A percentile compares a stretch with the other conserved stretches of the same genome.
Conservation (phyloP, 768 basidiomycete species). For the Suillus clintonianus region DNA sequence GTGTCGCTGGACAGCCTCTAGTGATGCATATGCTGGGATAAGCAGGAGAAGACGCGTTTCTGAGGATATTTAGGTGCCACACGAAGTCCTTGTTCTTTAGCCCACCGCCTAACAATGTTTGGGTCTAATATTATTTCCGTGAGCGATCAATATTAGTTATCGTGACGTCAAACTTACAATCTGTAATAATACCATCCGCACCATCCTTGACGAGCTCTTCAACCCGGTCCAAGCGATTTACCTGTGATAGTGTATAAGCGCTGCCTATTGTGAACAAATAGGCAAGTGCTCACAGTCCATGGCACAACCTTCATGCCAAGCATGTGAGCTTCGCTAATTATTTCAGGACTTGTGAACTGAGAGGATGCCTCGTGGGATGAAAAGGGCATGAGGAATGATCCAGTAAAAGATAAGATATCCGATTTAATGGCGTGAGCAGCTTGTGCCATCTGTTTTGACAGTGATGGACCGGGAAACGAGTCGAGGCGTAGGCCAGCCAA, state of each 20-base stretch:
- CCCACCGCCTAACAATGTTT: conserved; percentile 53
- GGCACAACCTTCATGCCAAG: conserved; percentile 67
- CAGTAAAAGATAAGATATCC: conserved; percentile 65
- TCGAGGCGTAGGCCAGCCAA: conserved; percentile 65
- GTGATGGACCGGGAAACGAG: conserved; percentile 59
- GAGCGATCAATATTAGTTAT: background rate
- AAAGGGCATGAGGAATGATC: conserved; percentile 39
- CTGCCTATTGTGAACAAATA: background rate
- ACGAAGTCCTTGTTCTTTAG: conserved; percentile 50
- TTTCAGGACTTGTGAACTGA: conserved; percentile 64
- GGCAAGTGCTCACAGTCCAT: conserved; percentile 60
- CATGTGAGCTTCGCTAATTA: conserved; percentile 67
- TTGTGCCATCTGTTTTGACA: conserved; percentile 61
- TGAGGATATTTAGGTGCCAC: conserved; percentile 63
- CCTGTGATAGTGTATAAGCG: conserved; percentile 34
- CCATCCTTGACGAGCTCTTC: conserved; percentile 62
- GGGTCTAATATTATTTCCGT: conserved; percentile 44
- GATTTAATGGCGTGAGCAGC: conserved; percentile 68
- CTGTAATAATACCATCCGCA: conserved; percentile 79
- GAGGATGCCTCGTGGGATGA: conserved; percentile 45
- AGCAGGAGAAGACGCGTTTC: conserved; percentile 59
- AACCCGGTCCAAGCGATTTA: conserved; percentile 60
- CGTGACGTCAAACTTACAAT: conserved; percentile 42
- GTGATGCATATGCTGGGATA: conserved; percentile 51
- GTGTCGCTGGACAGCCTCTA: too few relatives aligned